Evolutionary conservation across 129 eudicot species (phyloP), one percentile per base, ranked within the genome.

Genomic region (Pseudognaphalium luteoalbum): DNA sequence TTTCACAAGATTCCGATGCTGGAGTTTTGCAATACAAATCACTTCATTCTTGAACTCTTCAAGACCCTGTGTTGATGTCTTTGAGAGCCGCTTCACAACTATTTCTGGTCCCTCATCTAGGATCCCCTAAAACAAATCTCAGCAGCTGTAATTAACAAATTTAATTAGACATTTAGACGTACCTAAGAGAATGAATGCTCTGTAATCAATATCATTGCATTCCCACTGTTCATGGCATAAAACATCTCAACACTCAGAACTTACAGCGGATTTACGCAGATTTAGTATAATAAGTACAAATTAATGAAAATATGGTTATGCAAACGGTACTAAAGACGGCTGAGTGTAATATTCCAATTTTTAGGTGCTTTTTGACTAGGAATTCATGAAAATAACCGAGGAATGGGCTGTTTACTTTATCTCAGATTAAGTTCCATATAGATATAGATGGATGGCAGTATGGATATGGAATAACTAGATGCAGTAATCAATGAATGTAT

Each of bases 21-120:
- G 87, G 33, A 86, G 85, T 47, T 76, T 80, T 16, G 76, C 83
- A 21, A 84, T 80, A 66, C 68, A 84, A 39, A 32, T 35, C 12
- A 83, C 80, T 77, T 87, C 89, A 25, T 82, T 87, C 80, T 72
- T 82, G 51, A 85, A 85, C 64, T 86, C 85, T 20, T 81, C 68
- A 14, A 61, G 22, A 25, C 93, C 93, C 69, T 88, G 93, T 17
- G 71, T 51, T 14, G 93, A 88, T 0, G 52, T 67, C 50, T 73
- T 74, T 14, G 93, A 88, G 17, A 86, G 83, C 62, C 87, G 62
- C 54, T 88, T 88, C 64, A 86, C 93, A 35, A 90, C 90, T 52
- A 88, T 66, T 65, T 88, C 88, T 12, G 80, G 76, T 19, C 87
- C 94, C 19, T 80, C 82, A 54, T 70, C 68, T 42, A 88, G 71